Base-by-base conservation (phyloP, 2,329 filamentous ascomycete species). In the Colletotrichum brevisporum region DNA sequence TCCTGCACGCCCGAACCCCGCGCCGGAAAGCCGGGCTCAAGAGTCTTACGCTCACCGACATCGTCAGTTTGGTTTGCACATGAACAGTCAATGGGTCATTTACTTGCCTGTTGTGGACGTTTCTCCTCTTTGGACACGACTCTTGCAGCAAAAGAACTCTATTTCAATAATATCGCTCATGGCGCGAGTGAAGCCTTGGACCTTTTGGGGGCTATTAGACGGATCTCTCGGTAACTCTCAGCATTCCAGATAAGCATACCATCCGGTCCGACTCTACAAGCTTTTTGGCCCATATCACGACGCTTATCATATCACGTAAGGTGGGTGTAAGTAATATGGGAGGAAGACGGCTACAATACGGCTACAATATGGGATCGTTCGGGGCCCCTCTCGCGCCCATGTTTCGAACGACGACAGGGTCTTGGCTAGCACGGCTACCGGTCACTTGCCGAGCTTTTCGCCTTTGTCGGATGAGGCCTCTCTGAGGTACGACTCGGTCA, bases 401-500 rank as follows among this genome's bases (percentile, higher is more conserved):
- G 61, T 24, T 43, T 43, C n/a, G 41, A 27, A 48, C 47, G 53
- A 18, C n/a, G 13, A 27, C 50, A 53, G 54, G 50, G 24, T 63
- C 31, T 45, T 45, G 10, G 26, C 55, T 64, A 52, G 43, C 43
- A 48, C 21, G n/a, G 6, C 15, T n/a, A 13, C 27, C 45, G 12
- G 39, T 58, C 41, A 53, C 10, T 15, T 26, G 41, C 50, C 36
- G 45, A 24, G 31, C 43, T 12, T 50, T 6, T 48, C 16, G 43
- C 50, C 24, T 45, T 39, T 31, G 55, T 48, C 9, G 15, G 18
- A 39, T n/a, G 24, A 43, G n/a, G 31, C 43, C 43, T 59, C 55
- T 43, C 13, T 58, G 54, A 43, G 43, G 60, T 48, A 65, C 61
- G 61, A 68, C 47, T 68, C 65, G n/a, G 36, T 36, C 31, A 36